Base-by-base conservation (phyloP, 2,329 filamentous ascomycete species). In the Cryphonectria nitschkei region DNA sequence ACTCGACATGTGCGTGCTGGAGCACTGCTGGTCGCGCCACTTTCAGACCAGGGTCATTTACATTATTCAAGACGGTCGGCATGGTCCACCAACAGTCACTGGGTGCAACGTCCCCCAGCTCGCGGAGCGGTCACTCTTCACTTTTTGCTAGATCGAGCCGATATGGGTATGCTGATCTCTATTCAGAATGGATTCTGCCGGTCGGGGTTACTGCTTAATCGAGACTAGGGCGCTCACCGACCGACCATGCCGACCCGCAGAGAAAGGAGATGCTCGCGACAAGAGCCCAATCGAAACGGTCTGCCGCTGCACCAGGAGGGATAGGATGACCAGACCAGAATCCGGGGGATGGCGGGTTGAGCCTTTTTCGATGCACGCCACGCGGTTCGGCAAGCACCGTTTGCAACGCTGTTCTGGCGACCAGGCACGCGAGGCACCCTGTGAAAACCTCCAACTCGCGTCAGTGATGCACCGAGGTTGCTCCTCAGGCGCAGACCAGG, bases 71-170 rank as follows among this genome's bases (percentile, higher is more conserved):
- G 9, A 43, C 65, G 65, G 64, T 63, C 60, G 56, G 52, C 13
- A 43, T 61, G 65, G 64, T 60, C 65, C 68, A 72, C 60, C 68
- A 70, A 62, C 65, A 63, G 58, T 60, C 58, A 54, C 61, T 54
- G 65, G 46, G 63, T 63, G 63, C 54, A 66, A 74, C 75, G 72
- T 63, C 66, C 68, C 46, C 58, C 50, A 56, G 69, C 61, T 37
- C 56, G 70, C 71, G 60, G 73, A 72, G 72, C 71, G 68, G 69
- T 69, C 73, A 73, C 72, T 75, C 68, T 65, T 72, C 70, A 72
- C 73, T 64, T 77, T 80, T 77, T 80, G 75, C 78, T 79, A 78
- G 77, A 81, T 81, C 76, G 76, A 79, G 79, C 76, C 77, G 77
- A 56, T 60, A 77, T 76, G 78, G 77, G 16, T 22, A 56, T 76